A percentile compares a stretch with the other conserved stretches of the same genome.
Conservation (phyloP, 345 rosid genomes). For the Eucalyptus marginata region DNA sequence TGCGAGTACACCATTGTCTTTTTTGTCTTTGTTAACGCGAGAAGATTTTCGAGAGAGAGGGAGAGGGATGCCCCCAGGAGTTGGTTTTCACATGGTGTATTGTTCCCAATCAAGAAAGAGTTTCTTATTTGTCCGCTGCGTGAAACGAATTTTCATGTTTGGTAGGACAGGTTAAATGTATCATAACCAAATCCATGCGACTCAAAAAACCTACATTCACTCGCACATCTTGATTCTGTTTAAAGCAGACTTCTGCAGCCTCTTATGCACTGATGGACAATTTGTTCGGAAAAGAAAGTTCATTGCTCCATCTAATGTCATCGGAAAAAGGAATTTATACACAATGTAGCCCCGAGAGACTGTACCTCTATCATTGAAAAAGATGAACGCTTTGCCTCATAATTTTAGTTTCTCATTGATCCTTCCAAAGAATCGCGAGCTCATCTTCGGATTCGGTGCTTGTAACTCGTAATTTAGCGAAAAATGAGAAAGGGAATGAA, state of each 20-base stretch:
- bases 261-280: background rate
- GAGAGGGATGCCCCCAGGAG: background rate
- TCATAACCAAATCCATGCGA: background rate
- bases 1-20: background rate
- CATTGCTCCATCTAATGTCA: background rate
- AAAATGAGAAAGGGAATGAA: rapidly evolving
- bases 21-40: background rate
- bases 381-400: background rate
- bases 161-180: background rate
- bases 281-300: background rate
- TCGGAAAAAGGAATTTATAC: background rate
- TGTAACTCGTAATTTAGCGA: background rate
- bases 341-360: background rate
- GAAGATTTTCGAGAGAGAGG: background rate
- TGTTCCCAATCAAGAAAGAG: background rate
- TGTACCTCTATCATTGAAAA: background rate
- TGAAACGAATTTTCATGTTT: background rate
- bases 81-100: background rate
- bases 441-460: rapidly evolving
- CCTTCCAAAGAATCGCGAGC: background rate
- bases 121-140: background rate
- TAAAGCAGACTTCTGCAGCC: rapidly evolving
- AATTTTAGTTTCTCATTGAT: background rate
- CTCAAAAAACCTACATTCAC: background rate
- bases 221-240: background rate